phyloP scores from a whole-genome alignment of 257 asterid genomes.

The Solanum virginianum region DNA sequence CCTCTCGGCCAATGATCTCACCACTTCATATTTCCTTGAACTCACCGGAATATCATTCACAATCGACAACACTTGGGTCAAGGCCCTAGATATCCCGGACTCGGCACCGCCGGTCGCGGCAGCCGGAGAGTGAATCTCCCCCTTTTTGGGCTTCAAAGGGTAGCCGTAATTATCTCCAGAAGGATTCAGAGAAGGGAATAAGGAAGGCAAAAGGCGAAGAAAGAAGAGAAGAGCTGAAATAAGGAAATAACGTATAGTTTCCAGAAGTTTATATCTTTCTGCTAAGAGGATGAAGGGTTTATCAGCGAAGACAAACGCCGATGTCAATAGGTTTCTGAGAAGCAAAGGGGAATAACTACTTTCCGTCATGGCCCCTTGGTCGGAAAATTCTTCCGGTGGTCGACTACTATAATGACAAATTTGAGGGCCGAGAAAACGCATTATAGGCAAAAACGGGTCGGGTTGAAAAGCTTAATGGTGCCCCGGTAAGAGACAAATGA shows the following conservation, averaged over 20 bases:
- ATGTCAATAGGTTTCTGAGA: conserved; percentile 35
- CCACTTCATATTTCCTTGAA: conserved; percentile 75
- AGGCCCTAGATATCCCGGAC: conserved; percentile 66
- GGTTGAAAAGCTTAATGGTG: not conserved
- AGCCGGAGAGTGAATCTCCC: not conserved
- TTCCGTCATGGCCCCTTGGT: not conserved
- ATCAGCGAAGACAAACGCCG: conserved; percentile 33
- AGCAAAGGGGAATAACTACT: conserved; percentile 18
- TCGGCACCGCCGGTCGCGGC: conserved; percentile 1
- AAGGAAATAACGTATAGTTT: conserved; percentile 25
- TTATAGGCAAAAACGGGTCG: not conserved
- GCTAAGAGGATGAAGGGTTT: conserved; percentile 30
- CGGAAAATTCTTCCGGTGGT: conserved; percentile 14
- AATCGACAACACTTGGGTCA: conserved; percentile 53
- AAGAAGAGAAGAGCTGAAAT: conserved; percentile 39
- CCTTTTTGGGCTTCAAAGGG: conserved; percentile 2
- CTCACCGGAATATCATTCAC: conserved; percentile 77
- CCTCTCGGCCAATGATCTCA: conserved; percentile 59
- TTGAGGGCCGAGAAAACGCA: not conserved
- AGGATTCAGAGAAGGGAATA: conserved; percentile 23
- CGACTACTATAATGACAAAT: not conserved
- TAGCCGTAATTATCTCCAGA: not conserved
- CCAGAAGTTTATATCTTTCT: conserved; percentile 24
- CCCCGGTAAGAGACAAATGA: not conserved
- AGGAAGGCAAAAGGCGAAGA: conserved; percentile 42